A percentile compares a stretch with the other conserved stretches of the same genome.
Conservation (phyloP, 495 filamentous ascomycete species). For the Penicillium daleae region DNA sequence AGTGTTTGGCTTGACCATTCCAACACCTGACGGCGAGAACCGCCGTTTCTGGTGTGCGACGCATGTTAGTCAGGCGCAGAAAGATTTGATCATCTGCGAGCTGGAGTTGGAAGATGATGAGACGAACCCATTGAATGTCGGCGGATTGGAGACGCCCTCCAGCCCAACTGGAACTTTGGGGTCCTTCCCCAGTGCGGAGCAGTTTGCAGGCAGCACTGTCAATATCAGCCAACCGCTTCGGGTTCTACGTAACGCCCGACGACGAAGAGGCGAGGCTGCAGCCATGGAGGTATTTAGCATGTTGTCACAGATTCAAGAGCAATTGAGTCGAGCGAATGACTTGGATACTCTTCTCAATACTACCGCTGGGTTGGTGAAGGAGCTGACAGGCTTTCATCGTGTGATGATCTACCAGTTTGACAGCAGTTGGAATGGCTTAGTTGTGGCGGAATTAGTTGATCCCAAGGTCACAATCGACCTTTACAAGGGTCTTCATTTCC, state of each 20-base stretch:
- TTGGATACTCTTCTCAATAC: conserved; percentile 61
- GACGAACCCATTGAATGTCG: conserved; percentile 65
- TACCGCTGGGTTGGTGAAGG: conserved; percentile 55
- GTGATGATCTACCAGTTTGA: conserved; percentile 97
- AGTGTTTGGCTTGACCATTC: conserved; percentile 78
- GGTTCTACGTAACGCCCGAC: conserved; percentile 75
- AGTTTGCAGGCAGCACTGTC: conserved; percentile 68
- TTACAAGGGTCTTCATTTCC: conserved; percentile 89
- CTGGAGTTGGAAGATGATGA: conserved; percentile 88
- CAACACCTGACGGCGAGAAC: conserved; percentile 50
- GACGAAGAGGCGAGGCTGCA: conserved; percentile 79
- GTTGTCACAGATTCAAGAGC: conserved; percentile 69
- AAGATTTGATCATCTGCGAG: conserved; percentile 82
- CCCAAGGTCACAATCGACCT: conserved; percentile 78
- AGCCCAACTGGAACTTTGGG: conserved; percentile 74
- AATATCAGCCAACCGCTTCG: conserved; percentile 77
- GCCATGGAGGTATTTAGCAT: conserved; percentile 95
- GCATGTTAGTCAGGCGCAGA: conserved; percentile 68
- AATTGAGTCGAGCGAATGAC: conserved; percentile 37
- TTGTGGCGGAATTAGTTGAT: conserved; percentile 88
- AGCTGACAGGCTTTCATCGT: conserved; percentile 89
- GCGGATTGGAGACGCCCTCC: conserved; percentile 58
- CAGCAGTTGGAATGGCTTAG: conserved; percentile 75
- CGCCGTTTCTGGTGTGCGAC: conserved; percentile 89
- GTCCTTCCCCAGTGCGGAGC: conserved; percentile 68